phyloP scores from a whole-genome alignment of 371 early-diverging fungal species.

The Phascolomyces articulosus region DNA sequence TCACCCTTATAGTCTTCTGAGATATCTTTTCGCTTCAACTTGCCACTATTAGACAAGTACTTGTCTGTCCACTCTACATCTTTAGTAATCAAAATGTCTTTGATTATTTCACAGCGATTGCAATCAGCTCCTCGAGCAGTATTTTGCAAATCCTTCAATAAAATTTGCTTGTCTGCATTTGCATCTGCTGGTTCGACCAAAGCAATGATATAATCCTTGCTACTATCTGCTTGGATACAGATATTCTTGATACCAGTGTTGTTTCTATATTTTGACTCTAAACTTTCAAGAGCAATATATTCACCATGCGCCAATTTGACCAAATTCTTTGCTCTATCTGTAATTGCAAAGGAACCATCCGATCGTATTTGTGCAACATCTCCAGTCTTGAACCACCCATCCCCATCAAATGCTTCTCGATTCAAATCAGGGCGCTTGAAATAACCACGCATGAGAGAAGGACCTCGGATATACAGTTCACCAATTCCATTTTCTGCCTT shows the following conservation, averaged over 20 bases:
- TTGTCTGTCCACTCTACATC: slow-evolving; percentile 54
- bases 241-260: slow-evolving; percentile 74
- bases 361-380: slow-evolving; percentile 87
- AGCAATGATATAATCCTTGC: slow-evolving; percentile 63
- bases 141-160: slow-evolving; percentile 48
- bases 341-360: slow-evolving; percentile 71
- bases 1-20: slow-evolving; percentile 51
- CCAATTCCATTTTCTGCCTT: slow-evolving; percentile 66
- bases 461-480: slow-evolving; percentile 93
- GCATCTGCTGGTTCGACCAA: slow-evolving; percentile 66
- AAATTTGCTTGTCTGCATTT: slow-evolving; percentile 41
- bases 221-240: slow-evolving; percentile 80
- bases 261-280: slow-evolving; percentile 87
- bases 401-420: slow-evolving; percentile 72
- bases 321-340: slow-evolving; percentile 87
- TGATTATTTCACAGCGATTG: slow-evolving; percentile 52
- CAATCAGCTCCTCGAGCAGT: slow-evolving; percentile 48
- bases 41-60: slow-evolving; percentile 61
- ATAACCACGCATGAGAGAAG: slow-evolving; percentile 89
- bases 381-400: slow-evolving; percentile 97
- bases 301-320: slow-evolving; percentile 94
- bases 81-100: slow-evolving; percentile 48
- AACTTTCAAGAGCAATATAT: slow-evolving; percentile 93
- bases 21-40: slow-evolving; percentile 59
- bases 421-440: slow-evolving; percentile 83